phyloP scores from a whole-genome alignment of 2,329 filamentous ascomycete genomes.

The Mycocentrospora acerina region DNA sequence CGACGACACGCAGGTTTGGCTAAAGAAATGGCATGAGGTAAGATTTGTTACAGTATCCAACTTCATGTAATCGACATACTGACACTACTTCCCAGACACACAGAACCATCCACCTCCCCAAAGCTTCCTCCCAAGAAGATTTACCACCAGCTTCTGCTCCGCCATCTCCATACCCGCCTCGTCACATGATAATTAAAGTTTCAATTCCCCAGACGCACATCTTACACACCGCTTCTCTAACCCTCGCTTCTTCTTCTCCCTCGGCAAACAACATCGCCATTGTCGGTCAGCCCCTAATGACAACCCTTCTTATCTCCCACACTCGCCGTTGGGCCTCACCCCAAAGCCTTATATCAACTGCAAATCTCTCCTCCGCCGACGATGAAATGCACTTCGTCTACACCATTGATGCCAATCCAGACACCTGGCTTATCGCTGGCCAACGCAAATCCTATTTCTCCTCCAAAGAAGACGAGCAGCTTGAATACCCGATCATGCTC shows the following conservation, averaged over 20 bases:
- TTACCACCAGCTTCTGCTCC: slow-evolving; percentile 17
- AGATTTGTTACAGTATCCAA: slow-evolving; percentile 10
- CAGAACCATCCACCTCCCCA: slow-evolving; percentile 23
- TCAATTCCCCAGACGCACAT: slow-evolving; percentile 82
- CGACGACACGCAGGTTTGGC: slow-evolving; percentile 52
- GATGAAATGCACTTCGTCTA: slow-evolving; percentile 75
- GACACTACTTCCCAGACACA: slow-evolving; percentile 24
- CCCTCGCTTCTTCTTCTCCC: slow-evolving; percentile 46
- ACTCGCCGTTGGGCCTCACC: slow-evolving; percentile 55
- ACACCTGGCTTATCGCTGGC: slow-evolving; percentile 84
- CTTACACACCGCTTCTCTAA: slow-evolving; percentile 75
- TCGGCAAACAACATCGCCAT: slow-evolving; percentile 47
- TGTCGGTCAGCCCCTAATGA: slow-evolving; percentile 66
- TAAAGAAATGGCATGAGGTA: slow-evolving; percentile 60
- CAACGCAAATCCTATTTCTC: slow-evolving; percentile 77
- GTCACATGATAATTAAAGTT: slow-evolving; percentile 81
- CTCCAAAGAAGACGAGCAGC: slow-evolving; percentile 50
- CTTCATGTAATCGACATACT: slow-evolving; percentile 7
- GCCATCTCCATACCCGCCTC: slow-evolving; percentile 45
- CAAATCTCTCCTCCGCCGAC: slow-evolving; percentile 28
- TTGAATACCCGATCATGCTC: slow-evolving; percentile 68
- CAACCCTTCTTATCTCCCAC: slow-evolving; percentile 60
- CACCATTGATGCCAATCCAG: slow-evolving; percentile 72
- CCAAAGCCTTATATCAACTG: slow-evolving; percentile 21
- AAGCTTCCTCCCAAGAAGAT: slow-evolving; percentile 4